Evolutionary conservation across 768 basidiomycete genomes (phyloP).

Genomic region (Boletus reticulatus): DNA sequence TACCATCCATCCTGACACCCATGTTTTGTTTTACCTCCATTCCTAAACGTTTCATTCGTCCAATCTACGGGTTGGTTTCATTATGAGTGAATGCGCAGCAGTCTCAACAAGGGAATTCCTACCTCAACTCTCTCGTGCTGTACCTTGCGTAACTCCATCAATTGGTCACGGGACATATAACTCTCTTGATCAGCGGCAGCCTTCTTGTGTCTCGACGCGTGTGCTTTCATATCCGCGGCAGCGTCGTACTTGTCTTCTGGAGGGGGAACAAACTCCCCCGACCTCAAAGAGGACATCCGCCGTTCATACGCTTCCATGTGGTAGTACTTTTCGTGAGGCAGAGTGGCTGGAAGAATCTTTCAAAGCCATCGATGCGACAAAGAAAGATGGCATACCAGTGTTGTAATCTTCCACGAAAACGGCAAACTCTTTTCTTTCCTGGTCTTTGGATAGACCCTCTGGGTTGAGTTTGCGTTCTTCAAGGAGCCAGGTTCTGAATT

Average conservation of each 20-base stretch:
- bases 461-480: conserved; percentile 92
- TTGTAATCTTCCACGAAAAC: conserved; percentile 83
- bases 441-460: conserved; percentile 83
- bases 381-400: conserved; percentile 49
- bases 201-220: conserved; percentile 69
- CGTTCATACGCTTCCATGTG: conserved; percentile 82
- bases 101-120: conserved; percentile 7
- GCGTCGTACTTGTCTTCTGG: conserved; percentile 75
- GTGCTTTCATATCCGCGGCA: conserved; percentile 78
- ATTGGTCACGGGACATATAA: conserved; percentile 74
- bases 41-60: conserved; percentile 83
- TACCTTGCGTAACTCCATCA: conserved; percentile 77
- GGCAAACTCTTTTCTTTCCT: conserved; percentile 81
- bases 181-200: conserved; percentile 63
- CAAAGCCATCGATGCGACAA: neutral
- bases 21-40: conserved; percentile 84
- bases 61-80: conserved; percentile 43
- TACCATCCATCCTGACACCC: conserved; percentile 86
- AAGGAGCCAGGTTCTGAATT: conserved; percentile 91
- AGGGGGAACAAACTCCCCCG: conserved; percentile 80
- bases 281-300: conserved; percentile 79
- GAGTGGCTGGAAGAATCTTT: conserved; percentile 56
- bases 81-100: neutral
- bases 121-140: conserved; percentile 87
- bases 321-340: conserved; percentile 95